Evolutionary conservation across 495 filamentous ascomycete species (phyloP), one percentile per base, ranked within the genome.

Genomic region (Tuber magnatum): DNA sequence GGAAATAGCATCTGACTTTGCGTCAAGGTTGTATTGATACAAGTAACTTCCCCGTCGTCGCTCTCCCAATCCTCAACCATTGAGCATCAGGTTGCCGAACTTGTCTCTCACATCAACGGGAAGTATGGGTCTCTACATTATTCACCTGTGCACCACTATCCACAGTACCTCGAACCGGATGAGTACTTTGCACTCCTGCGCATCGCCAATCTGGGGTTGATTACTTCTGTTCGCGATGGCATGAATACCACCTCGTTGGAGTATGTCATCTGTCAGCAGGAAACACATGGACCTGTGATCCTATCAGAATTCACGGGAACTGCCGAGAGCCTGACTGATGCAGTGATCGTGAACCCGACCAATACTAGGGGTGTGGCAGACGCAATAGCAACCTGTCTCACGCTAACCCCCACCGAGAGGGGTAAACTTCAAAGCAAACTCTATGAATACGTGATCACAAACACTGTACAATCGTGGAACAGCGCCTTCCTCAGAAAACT

Each of bases 241-340:
- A 97, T 97, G 93, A 97, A 97, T 85, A 97, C 94, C 20, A 97
- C 94, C 12, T 94, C 92, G 82, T 84, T 97, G 71, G 94, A 97
- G 83, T 97, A 96, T 83, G 89, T 97, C 42, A 88, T 97, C 71
- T 95, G 93, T 84, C 94, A 97, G 83, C 91, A 91, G 78, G 90
- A 92, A 71, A 90, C 89, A 56, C 89, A 93, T 81, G 91, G 93
- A 1, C 94, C 93, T 18, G 85, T 97, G 56, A 97, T 97, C 76
- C 87, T 97, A 12, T 97, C 94, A 16, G 94, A 97, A 84, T 97
- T 97, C 83, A 97, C 94, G 48, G 94, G 94, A 77, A 97, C 94
- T 0, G 94, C 94, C 68, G 92, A 93, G 48, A 94, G 90, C 32
- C 88, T 97, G 43, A 89, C 87, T 71, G 90, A 90, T 80, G 94